These are phyloP conservation scores for Rosa persica DNA, from an alignment of 306 rosid species.

Conservation along the genomic window DNA sequence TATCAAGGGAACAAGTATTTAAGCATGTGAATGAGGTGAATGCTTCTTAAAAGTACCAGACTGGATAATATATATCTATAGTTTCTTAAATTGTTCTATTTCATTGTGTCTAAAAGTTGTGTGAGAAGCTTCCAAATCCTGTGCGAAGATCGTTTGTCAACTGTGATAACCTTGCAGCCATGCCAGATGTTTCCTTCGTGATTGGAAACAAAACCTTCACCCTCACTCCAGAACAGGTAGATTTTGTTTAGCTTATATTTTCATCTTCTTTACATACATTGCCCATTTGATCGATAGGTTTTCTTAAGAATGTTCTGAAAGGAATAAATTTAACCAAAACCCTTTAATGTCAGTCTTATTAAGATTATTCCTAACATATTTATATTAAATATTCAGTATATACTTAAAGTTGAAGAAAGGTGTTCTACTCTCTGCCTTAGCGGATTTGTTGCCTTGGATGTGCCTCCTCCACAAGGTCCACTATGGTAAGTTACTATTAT, in stretches of 20 bases:
- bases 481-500: slow-evolving; percentile 50
- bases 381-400: slow-evolving; percentile 44
- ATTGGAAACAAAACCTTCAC: slow-evolving; percentile 60
- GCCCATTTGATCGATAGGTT: background rate
- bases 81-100: background rate
- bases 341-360: background rate
- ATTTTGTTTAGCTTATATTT: slow-evolving; percentile 4
- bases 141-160: slow-evolving; percentile 49
- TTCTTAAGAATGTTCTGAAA: background rate
- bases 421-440: slow-evolving; percentile 52
- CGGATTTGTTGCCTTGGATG: slow-evolving; percentile 67
- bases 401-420: slow-evolving; percentile 51
- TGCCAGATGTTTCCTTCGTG: slow-evolving; percentile 57
- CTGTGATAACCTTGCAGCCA: slow-evolving; percentile 41
- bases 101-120: slow-evolving; percentile 45
- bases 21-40: slow-evolving; percentile 58
- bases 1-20: slow-evolving; percentile 50
- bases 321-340: background rate
- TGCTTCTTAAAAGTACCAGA: slow-evolving; percentile 6
- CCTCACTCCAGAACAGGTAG: slow-evolving; percentile 66
- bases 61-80: background rate
- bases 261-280: background rate
- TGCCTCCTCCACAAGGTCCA: slow-evolving; percentile 77
- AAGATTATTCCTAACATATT: slow-evolving; percentile 4
- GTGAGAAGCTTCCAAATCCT: slow-evolving; percentile 74